These are phyloP conservation scores for Poa pratensis DNA, from an alignment of 176 grass and related monocot species.

Conservation along the genomic window DNA sequence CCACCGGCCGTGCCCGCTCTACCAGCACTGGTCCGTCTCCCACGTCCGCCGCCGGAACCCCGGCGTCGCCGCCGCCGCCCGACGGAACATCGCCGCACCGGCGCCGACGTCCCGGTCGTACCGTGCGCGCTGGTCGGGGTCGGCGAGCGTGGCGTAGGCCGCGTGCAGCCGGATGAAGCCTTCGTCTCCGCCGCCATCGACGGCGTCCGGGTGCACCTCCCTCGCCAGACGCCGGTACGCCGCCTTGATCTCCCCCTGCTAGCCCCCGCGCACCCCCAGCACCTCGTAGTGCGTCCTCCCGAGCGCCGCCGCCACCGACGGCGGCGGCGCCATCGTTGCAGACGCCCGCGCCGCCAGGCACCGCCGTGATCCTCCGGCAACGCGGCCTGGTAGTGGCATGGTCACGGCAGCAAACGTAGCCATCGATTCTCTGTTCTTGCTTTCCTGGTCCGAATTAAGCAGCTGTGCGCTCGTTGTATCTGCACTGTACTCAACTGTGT, in stretches of 20 bases:
- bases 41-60: slow-evolving; percentile 44
- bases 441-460: not conserved
- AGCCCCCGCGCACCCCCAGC: slow-evolving; percentile 45
- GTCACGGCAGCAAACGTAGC: slow-evolving; percentile 28
- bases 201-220: slow-evolving; percentile 69
- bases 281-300: slow-evolving; percentile 71
- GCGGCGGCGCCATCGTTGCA: not conserved
- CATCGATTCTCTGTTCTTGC: slow-evolving; percentile 18
- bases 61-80: not conserved
- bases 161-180: slow-evolving; percentile 76
- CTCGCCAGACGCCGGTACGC: slow-evolving; percentile 75
- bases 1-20: not conserved
- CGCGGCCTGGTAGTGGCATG: not conserved
- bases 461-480: too few species aligned
- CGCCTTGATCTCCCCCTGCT: slow-evolving; percentile 66
- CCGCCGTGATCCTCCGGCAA: not conserved
- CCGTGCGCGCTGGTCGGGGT: slow-evolving; percentile 64
- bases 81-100: not conserved
- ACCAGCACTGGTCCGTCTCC: slow-evolving; percentile 93
- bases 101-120: slow-evolving; percentile 57
- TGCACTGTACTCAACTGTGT: too few species aligned
- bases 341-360: not conserved
- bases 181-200: slow-evolving; percentile 10
- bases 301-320: too few species aligned
- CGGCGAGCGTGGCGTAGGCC: slow-evolving; percentile 71